Evolutionary conservation across 2,329 filamentous ascomycete species (phyloP).

Genomic region (Neonectria neomacrospora): DNA sequence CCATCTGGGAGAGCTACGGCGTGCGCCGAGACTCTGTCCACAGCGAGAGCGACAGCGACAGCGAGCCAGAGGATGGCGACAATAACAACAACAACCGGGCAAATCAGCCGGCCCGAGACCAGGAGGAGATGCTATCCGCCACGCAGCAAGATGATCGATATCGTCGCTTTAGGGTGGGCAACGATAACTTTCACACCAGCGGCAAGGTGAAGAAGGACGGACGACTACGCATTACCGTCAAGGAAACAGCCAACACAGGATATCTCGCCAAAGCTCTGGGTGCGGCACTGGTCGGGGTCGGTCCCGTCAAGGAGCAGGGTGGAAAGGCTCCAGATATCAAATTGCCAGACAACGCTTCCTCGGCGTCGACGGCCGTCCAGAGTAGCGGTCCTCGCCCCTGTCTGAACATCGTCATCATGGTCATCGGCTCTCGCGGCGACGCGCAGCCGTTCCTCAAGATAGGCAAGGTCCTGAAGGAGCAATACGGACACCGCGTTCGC

Average conservation of each 20-base stretch:
- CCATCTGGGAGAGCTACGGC: constrained; percentile 35
- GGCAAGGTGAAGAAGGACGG: constrained; percentile 76
- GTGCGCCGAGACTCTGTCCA: constrained; percentile 37
- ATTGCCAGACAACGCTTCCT: constrained; percentile 40
- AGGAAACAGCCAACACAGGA: constrained; percentile 75
- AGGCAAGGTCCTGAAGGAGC: constrained; percentile 75
- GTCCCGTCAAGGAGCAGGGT: constrained; percentile 22
- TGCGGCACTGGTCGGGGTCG: constrained; percentile 62
- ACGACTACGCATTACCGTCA: constrained; percentile 76
- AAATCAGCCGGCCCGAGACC: background rate
- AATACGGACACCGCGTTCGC: constrained; percentile 78
- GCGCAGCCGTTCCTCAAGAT: constrained; percentile 84
- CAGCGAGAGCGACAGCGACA: constrained; percentile 33
- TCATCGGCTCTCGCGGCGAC: constrained; percentile 83
- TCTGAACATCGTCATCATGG: constrained; percentile 85
- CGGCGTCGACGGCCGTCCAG: constrained; percentile 47
- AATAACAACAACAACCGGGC: constrained; percentile 40
- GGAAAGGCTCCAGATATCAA: constrained; percentile 22
- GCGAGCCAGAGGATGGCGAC: constrained; percentile 21
- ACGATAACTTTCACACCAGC: constrained; percentile 72
- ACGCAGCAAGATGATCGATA: constrained; percentile 41
- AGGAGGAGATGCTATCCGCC: constrained; percentile 9
- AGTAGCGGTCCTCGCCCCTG: constrained; percentile 54
- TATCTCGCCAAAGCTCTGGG: constrained; percentile 80
- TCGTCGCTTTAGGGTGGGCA: constrained; percentile 65